These are phyloP conservation scores for Dactylonectria macrodidyma DNA, from an alignment of 2,329 filamentous ascomycete genomes.

Conservation along the genomic window DNA sequence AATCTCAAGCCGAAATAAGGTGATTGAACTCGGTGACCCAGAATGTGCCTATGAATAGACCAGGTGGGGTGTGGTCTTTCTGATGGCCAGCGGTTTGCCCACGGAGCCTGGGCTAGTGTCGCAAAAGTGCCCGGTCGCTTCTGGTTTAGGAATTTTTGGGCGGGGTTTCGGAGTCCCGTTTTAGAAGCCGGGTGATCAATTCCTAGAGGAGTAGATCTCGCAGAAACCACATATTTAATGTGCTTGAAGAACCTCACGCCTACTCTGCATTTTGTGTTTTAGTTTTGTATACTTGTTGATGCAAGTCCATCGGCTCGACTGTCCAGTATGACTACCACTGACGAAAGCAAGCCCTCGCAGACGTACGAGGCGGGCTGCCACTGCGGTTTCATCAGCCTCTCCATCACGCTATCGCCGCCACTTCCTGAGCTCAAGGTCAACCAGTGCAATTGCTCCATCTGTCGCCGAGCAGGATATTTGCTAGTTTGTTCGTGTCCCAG, in stretches of 20 bases:
- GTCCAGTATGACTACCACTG: conserved; percentile 32
- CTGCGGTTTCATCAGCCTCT: conserved; percentile 66
- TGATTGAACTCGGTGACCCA: not conserved
- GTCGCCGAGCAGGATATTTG: conserved; percentile 65
- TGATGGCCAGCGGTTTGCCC: not conserved
- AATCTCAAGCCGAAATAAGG: not conserved
- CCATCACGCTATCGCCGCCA: conserved; percentile 63
- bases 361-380: conserved; percentile 68
- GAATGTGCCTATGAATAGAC: conserved; percentile 19
- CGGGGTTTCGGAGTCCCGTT: conserved; percentile 22
- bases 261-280: not conserved
- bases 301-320: not conserved
- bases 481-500: conserved; percentile 57
- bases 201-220: not conserved
- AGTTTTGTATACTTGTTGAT: not conserved
- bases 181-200: not conserved
- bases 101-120: conserved; percentile 1
- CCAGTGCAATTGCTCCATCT: conserved; percentile 70
- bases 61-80: not conserved
- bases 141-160: not conserved
- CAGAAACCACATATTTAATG: not conserved
- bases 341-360: conserved; percentile 43
- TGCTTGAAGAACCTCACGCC: not conserved
- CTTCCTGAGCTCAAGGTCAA: conserved; percentile 61
- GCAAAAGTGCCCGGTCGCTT: conserved; percentile 20